Evolutionary conservation across 805 yeast species (phyloP).

Genomic region (Pichia cabralensis): DNA sequence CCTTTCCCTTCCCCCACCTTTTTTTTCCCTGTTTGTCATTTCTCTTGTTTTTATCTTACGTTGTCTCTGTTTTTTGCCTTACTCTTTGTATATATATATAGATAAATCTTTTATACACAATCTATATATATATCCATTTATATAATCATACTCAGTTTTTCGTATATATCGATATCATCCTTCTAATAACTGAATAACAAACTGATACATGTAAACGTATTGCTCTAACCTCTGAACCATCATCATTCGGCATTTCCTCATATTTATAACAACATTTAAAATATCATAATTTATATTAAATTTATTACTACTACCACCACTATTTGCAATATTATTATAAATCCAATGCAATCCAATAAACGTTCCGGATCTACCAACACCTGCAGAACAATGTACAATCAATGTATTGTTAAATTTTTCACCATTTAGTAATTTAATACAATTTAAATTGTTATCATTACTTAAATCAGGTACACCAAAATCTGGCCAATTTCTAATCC

Average conservation of each 20-base stretch:
- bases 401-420: slow-evolving; percentile 8
- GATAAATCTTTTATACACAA: no score
- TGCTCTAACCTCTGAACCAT: slow-evolving; percentile 49
- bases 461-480: slow-evolving; percentile 7
- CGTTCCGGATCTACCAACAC: slow-evolving; percentile 51
- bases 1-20: no score
- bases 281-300: slow-evolving; percentile 15
- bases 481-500: slow-evolving; percentile 12
- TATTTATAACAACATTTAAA: slow-evolving; percentile 32
- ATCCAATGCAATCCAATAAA: slow-evolving; percentile 37
- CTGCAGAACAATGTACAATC: slow-evolving; percentile 49
- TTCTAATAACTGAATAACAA: no score
- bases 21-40: no score
- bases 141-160: no score
- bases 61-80: no score
- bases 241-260: slow-evolving; percentile 38
- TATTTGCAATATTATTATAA: slow-evolving; percentile 11
- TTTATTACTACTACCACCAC: slow-evolving; percentile 4
- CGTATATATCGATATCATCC: no score
- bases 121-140: no score
- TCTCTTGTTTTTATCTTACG: no score
- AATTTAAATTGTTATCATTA: slow-evolving; percentile 3
- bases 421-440: neutral
- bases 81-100: no score
- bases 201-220: slow-evolving; percentile 40